A percentile compares a stretch with the other conserved stretches of the same genome.
Evolutionary conservation across 1,284 basidiomycete species (phyloP).

Genomic region (Irpex lacteus): DNA sequence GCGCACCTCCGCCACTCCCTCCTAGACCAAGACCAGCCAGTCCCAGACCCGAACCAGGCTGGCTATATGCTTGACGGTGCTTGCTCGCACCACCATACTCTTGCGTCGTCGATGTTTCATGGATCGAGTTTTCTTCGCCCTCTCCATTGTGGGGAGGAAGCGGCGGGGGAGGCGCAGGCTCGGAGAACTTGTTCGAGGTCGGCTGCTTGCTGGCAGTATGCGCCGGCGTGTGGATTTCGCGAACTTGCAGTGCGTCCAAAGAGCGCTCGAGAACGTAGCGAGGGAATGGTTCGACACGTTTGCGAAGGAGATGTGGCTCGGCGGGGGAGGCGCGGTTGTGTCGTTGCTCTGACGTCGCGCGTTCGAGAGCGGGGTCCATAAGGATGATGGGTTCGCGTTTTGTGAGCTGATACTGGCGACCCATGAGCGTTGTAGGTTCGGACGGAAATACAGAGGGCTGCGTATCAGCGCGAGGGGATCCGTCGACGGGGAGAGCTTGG

Average conservation of each 20-base stretch:
- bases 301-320: not conserved
- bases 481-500: slow-evolving; percentile 7
- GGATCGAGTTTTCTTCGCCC: not conserved
- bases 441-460: not conserved
- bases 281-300: slow-evolving; percentile 2
- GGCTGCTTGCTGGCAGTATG: not conserved
- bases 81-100: not conserved
- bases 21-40: not conserved
- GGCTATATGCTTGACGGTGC: not conserved
- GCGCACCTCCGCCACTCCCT: not conserved
- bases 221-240: not conserved
- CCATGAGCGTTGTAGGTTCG: slow-evolving; percentile 14
- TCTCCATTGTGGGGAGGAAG: not conserved
- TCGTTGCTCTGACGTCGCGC: not conserved
- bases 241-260: not conserved
- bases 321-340: not conserved
- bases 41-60: not conserved
- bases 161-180: not conserved
- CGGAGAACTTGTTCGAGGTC: not conserved
- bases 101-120: not conserved
- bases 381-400: slow-evolving; percentile 12
- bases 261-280: slow-evolving; percentile 6
- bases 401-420: slow-evolving; percentile 14
- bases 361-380: slow-evolving; percentile 8
- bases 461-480: not conserved